Evolutionary conservation across 345 rosid species (phyloP), one percentile per base, ranked within the genome.

Genomic region (Eucalyptus curtisii): DNA sequence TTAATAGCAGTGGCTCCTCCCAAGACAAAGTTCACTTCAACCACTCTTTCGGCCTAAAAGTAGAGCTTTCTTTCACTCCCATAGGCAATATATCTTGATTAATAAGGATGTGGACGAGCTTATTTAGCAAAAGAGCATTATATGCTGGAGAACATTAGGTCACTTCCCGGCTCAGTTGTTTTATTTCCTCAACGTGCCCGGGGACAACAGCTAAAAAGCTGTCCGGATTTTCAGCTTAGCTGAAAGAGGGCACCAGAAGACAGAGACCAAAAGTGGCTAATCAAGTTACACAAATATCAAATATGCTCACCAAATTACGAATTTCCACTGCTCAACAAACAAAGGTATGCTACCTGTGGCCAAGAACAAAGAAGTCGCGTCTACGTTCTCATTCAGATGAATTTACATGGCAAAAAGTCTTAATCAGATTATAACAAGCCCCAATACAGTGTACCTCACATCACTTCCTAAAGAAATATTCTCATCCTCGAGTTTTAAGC

Each of bases 401-500:
- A 86, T 86, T 86, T 86, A 86, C 87, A 49, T 48, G 37, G 42
- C 53, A 40, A 37, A 22, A 76, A 40, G 82, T 76, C 88, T 53
- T 49, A 42, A 33, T 57, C 45, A 57, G 44, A 87, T 25, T 12
- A 49, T 55, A 50, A 49, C 71, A 37, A 37, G 84, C 53, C 68
- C 47, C 82, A 25, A 81, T n/a, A 87, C 33, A 87, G 31, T 45
- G n/a, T 85, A 57, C 55, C 85, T 87, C 87, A 55, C 80, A 88
- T 52, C 9, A 25, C 64, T 44, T 48, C n/a, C 88, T 85, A 48
- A 48, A 44, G 33, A 9, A 20, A 30, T 30, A 48, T 81, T 55
- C 45, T 89, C 91, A 97, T 10, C 99, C 99, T 93, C 95, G 97
- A 90, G 97, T 94, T 93, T 97, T 97, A 33, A 97, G 97, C 93